Evolutionary conservation across 768 basidiomycete genomes (phyloP), one percentile per base, ranked within the genome.

Genomic region (Strobilomyces confusus): DNA sequence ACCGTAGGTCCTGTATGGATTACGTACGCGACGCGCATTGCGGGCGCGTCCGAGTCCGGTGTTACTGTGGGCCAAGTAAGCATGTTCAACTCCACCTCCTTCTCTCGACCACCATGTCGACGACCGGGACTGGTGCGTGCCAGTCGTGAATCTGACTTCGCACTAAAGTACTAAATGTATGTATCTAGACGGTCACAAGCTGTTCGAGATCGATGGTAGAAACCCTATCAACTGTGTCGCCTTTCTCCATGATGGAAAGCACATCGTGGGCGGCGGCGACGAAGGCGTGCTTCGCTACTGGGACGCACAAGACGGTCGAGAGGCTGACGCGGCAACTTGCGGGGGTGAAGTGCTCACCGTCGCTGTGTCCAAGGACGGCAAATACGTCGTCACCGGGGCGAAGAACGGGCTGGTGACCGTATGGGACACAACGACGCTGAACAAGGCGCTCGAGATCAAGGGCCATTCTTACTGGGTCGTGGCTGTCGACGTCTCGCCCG

Each of bases 401-500:
- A 58, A 58, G 34, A 58, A 38, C 42, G 58, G 58, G 22, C 25
- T 44, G 44, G 55, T 58, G 13, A 48, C 36, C 1, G 52, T 59
- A 14, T 54, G 58, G 58, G 52, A 58, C 25, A 25, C 48, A 19
- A 22, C 36, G 13, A 54, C 56, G 2, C 45, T n/a, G 20, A n/a
- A 41, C 34, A 53, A 40, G 26, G 36, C 48, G 32, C 20, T 45
- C 9, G 58, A 58, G 12, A 49, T 59, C 37, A 58, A 48, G 25
- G 58, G 32, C 2, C 52, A 59, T 40, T 44, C 51, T 19, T 45
- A 51, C 46, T 58, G 51, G 52, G 58, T 58, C 30, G 50, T 51
- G 1, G 52, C 58, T 13, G 57, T 59, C 12, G 58, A 59, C 41
- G 4, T 59, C 38, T 54, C 58, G 14, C 49, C 56, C 14, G 57